These are phyloP conservation scores for Dillenia suffruticosa DNA, from an alignment of 164 flowering plant species.

Conservation along the genomic window DNA sequence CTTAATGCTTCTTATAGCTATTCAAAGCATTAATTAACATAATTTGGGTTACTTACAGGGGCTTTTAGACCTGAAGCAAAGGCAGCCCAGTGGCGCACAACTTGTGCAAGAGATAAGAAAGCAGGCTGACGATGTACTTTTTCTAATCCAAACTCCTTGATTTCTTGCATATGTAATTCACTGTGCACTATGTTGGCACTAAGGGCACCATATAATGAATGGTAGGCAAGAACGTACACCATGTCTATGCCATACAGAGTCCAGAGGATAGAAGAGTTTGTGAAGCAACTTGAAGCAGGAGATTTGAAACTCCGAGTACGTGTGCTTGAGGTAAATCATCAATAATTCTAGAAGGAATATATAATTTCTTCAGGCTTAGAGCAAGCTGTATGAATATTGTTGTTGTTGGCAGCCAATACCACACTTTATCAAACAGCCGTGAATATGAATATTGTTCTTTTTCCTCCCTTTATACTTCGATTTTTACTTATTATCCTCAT, in stretches of 20 bases:
- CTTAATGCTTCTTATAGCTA: background rate
- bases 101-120: constrained; percentile 69
- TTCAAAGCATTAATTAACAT: background rate
- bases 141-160: background rate
- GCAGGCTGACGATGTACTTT: constrained; percentile 84
- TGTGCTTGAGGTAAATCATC: constrained; percentile 74
- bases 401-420: too few species aligned
- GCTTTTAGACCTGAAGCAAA: constrained; percentile 60
- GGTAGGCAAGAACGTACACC: constrained; percentile 77
- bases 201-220: background rate
- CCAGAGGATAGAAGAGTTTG: constrained; percentile 85
- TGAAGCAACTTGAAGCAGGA: constrained; percentile 84
- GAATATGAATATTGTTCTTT: background rate
- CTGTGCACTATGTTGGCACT: background rate
- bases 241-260: constrained; percentile 95
- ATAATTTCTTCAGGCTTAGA: too few species aligned
- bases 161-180: background rate
- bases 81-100: constrained; percentile 50
- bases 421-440: too few species aligned
- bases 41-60: constrained; percentile 43
- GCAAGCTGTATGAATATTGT: too few species aligned
- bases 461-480: background rate
- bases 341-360: too few species aligned
- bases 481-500: background rate
- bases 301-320: constrained; percentile 91